A percentile compares a stretch with the other conserved stretches of the same genome.
phyloP scores from a whole-genome alignment of 768 basidiomycete genomes.

The Coprinopsis strossmayeri region DNA sequence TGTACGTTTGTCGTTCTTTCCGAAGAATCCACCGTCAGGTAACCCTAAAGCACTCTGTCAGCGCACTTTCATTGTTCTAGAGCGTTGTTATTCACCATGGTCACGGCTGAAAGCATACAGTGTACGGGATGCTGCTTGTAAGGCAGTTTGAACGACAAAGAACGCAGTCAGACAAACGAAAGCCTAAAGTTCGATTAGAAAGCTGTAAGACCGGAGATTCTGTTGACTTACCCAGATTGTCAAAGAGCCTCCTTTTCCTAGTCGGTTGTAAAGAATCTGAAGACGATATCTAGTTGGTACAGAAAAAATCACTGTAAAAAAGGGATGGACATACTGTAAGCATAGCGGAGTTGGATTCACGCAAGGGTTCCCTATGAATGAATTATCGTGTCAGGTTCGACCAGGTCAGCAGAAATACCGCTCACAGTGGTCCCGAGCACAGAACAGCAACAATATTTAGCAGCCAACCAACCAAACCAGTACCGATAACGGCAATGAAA shows the following conservation, averaged over 20 bases:
- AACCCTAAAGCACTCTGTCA: slow-evolving; percentile 34
- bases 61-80: neutral
- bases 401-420: no score
- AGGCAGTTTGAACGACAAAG: slow-evolving; percentile 74
- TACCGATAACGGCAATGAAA: slow-evolving; percentile 67
- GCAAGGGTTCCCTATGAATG: no score
- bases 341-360: slow-evolving; percentile 65
- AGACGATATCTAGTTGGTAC: slow-evolving; percentile 1
- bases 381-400: no score
- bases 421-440: slow-evolving; percentile 72
- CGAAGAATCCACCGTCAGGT: slow-evolving; percentile 76
- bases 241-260: slow-evolving; percentile 71
- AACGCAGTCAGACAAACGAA: slow-evolving; percentile 84
- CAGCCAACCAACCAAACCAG: slow-evolving; percentile 76
- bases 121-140: slow-evolving; percentile 78
- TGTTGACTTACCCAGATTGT: slow-evolving; percentile 58
- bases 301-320: neutral
- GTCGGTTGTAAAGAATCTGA: slow-evolving; percentile 68
- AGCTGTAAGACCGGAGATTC: neutral
- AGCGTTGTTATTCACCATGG: slow-evolving; percentile 36
- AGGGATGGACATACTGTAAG: slow-evolving; percentile 39
- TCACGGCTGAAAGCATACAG: slow-evolving; percentile 84
- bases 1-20: slow-evolving; percentile 53
- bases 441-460: slow-evolving; percentile 84
- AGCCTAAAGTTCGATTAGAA: slow-evolving; percentile 27